Evolutionary conservation across 2,329 filamentous ascomycete species (phyloP).

Genomic region (Trichothecium sympodiale): DNA sequence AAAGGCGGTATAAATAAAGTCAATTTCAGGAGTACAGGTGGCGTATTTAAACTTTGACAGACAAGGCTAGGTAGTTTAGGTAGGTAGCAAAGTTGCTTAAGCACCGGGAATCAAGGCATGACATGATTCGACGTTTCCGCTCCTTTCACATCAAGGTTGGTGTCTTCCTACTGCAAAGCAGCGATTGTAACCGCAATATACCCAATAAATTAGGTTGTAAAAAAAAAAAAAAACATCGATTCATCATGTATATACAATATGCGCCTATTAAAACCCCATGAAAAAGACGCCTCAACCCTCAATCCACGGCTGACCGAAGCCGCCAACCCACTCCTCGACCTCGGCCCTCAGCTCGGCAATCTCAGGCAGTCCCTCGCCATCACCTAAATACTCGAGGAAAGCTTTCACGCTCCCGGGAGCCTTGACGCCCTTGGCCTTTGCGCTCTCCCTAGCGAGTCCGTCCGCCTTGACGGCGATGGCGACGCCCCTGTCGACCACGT

Average conservation of each 20-base stretch:
- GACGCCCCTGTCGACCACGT: slow-evolving; percentile 72
- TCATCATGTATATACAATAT: slow-evolving; percentile 1
- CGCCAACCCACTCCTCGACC: slow-evolving; percentile 61
- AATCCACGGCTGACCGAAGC: slow-evolving; percentile 17
- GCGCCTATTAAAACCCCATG: slow-evolving; percentile 6
- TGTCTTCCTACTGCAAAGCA: too few species aligned
- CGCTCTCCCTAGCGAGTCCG: slow-evolving; percentile 54
- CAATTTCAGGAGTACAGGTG: too few species aligned
- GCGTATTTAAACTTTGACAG: too few species aligned
- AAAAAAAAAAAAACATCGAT: slow-evolving; percentile 6
- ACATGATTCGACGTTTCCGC: too few species aligned
- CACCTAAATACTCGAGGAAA: slow-evolving; percentile 55
- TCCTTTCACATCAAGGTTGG: too few species aligned
- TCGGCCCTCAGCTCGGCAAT: slow-evolving; percentile 57
- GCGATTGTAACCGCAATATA: not conserved
- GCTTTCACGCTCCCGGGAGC: slow-evolving; percentile 50
- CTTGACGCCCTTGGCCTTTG: slow-evolving; percentile 54
- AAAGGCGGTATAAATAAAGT: too few species aligned
- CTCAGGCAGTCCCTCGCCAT: slow-evolving; percentile 53
- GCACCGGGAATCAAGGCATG: too few species aligned
- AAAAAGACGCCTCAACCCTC: too few species aligned
- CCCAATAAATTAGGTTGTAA: slow-evolving; percentile 2
- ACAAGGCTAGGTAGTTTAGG: too few species aligned
- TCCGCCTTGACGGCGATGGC: slow-evolving; percentile 64
- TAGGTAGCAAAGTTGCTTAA: too few species aligned